These are phyloP conservation scores for Vigna trinervia DNA, from an alignment of 306 rosid genomes.

Conservation along the genomic window DNA sequence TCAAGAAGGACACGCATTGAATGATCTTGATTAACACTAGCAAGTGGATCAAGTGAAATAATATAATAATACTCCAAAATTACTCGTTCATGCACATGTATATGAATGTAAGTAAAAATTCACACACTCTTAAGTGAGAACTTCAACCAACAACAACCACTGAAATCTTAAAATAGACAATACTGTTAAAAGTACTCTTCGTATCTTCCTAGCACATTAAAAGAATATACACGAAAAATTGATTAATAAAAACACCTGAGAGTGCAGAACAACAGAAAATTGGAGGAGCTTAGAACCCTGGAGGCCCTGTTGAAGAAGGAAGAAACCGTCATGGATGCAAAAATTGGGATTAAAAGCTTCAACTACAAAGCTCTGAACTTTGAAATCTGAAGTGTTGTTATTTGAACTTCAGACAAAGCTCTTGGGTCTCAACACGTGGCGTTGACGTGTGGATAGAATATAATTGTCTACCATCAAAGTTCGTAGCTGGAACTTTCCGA, in stretches of 20 bases:
- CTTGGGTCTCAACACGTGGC: background rate
- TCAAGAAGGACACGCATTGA: background rate
- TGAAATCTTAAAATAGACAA: slow-evolving; percentile 2
- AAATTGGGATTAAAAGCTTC: background rate
- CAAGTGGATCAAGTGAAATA: background rate
- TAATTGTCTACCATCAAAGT: background rate
- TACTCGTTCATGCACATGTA: background rate
- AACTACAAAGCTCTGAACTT: background rate
- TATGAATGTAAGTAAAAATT: background rate
- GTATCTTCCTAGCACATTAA: background rate
- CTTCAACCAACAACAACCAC: background rate
- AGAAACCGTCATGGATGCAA: slow-evolving; percentile 51
- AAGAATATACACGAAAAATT: background rate
- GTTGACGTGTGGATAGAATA: background rate
- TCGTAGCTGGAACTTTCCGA: background rate
- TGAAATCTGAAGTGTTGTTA: background rate
- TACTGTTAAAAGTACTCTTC: background rate
- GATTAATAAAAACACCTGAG: slow-evolving; percentile 53
- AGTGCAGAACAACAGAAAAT: slow-evolving; percentile 70
- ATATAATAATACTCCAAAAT: background rate
- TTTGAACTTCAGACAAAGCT: background rate
- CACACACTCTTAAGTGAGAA: background rate
- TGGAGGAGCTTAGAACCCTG: slow-evolving; percentile 56
- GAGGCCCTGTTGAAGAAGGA: slow-evolving; percentile 65
- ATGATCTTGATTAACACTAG: slow-evolving; percentile 6